Base-by-base conservation (phyloP, 192 early-diverging fungal species). In the Radiomyces spectabilis region DNA sequence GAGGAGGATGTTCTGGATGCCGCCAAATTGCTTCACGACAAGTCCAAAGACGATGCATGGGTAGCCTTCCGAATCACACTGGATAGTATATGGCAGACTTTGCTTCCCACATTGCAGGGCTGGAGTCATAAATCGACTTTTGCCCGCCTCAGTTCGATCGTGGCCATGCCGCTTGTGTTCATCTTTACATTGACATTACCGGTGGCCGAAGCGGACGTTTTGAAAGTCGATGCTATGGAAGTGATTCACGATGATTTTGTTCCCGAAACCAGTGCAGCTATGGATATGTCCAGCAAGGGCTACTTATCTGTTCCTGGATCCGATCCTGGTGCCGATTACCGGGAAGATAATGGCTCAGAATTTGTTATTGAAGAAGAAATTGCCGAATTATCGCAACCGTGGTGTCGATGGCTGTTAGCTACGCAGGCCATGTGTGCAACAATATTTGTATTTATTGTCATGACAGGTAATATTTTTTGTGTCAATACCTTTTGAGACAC, bases 111-210 rank as follows among this genome's bases (percentile, higher is more conserved):
- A 3, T 40, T 86, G 1, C 49, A 68, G 21, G 58, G 68, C 30
- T 86, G 83, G 80, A 41, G 63, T 0, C 24, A 62, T 4, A 83
- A 82, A 51, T 63, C 69, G 0, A 19, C 34, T 13, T 64, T 69
- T 38, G 54, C 74, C n/a, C 71, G 68, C 29, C 41, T 76, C 29
- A 65, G 71, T 43, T 64, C 76, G 1, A 33, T 84, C 10, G 34
- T 75, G 1, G 74, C 76, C 2, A 55, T 71, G 1, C 84, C 84
- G 0, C 69, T 80, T 24, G 70, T 77, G 1, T 52, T 80, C 2
- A 8, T 82, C 0, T 51, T 86, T 44, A 70, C 61, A 12, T 45
- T 87, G 13, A 86, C 85, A 0, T 44, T 83, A 27, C 85, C 86
- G 26, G 78, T 83, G 13, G 79, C 83, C 2, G 77, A 83, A 55